Conservation (phyloP, 345 rosid species). For the Linum tenue region DNA sequence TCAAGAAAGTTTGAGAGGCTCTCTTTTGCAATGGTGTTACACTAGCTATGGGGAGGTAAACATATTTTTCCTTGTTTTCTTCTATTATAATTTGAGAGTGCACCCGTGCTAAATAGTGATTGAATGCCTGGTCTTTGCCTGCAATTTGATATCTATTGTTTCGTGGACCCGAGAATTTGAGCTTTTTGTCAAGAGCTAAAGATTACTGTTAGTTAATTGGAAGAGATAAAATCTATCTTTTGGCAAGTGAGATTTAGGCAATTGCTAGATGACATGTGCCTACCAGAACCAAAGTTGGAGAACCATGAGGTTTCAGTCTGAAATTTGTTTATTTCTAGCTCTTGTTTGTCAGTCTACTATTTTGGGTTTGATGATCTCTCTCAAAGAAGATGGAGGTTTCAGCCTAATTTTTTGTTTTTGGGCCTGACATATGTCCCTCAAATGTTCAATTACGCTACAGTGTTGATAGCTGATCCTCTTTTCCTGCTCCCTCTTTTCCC, state of each 20-base stretch:
- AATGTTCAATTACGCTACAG: not conserved
- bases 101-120: not conserved
- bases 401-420: not conserved
- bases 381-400: not conserved
- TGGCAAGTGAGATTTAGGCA: not conserved
- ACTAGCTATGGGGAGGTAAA: constrained; percentile 93
- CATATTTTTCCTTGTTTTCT: constrained; percentile 4
- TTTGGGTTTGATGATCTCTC: not conserved
- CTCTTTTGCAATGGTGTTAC: constrained; percentile 98
- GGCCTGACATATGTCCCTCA: not conserved
- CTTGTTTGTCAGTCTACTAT: not conserved
- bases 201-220: not conserved
- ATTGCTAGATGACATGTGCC: not conserved
- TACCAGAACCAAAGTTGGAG: too few relatives aligned
- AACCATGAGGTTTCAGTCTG: not conserved
- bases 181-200: not conserved
- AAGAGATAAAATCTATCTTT: not conserved
- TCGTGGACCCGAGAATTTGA: not conserved
- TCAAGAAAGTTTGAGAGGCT: constrained; percentile 72
- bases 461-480: too few relatives aligned
- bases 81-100: not conserved
- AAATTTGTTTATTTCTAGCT: not conserved
- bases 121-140: not conserved
- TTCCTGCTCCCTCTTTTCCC: not conserved
- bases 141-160: not conserved